Percentiles rank a stretch among this genome's conserved stretches.
Evolutionary conservation across 1,284 basidiomycete species (phyloP).

Genomic region (Cystobasidiaceae sp.): DNA sequence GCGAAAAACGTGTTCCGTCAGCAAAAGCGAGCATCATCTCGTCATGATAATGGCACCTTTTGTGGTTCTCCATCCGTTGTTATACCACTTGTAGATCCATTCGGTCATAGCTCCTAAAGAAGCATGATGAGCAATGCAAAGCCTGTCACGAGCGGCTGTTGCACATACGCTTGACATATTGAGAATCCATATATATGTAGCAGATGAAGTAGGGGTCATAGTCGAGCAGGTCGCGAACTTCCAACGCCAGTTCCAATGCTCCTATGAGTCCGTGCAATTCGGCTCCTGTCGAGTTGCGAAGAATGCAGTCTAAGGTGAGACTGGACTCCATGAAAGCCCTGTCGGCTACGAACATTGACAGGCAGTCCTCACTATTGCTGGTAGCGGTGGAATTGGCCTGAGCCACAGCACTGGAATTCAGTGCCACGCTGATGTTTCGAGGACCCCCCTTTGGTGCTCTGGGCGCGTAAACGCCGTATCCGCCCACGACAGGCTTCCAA

Average conservation of each 20-base stretch:
- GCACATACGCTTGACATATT: neutral
- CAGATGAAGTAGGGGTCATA: neutral
- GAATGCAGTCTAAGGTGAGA: neutral
- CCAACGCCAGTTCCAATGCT: neutral
- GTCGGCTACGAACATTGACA: neutral
- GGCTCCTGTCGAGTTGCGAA: neutral
- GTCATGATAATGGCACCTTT: neutral
- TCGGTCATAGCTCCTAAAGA: neutral
- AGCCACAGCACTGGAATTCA: neutral
- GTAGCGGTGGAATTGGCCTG: neutral
- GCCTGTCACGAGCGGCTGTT: neutral
- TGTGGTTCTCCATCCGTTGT: neutral
- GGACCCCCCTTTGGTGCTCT: neutral
- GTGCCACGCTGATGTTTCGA: neutral
- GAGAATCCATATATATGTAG: neutral
- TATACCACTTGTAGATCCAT: slow-evolving; percentile 1
- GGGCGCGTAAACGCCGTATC: neutral
- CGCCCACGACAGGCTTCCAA: neutral
- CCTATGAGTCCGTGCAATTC: neutral
- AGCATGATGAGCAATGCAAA: neutral
- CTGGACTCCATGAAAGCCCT: too few species aligned
- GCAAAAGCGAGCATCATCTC: neutral
- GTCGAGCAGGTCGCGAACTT: neutral
- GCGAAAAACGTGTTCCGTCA: neutral
- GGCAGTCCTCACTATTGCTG: neutral